Conservation (phyloP, 1,284 basidiomycete species). For the Sporisorium exsertum region DNA sequence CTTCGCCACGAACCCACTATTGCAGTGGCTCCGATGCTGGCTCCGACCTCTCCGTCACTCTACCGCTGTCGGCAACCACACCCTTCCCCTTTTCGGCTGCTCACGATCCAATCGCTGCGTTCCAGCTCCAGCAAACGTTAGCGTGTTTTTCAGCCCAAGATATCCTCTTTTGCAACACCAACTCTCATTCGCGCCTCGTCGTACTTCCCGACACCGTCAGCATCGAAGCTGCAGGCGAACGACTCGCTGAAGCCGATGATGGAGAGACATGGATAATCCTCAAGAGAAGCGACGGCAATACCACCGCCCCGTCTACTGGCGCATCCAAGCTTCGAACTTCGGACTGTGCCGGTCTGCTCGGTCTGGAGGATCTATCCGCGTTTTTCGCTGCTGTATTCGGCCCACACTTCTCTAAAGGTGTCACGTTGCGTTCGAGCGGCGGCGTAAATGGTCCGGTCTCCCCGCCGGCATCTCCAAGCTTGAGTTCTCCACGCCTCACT, state of each 20-base stretch:
- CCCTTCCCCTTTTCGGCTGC: constrained; percentile 10
- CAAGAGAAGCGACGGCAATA: not conserved
- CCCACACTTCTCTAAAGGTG: constrained; percentile 14
- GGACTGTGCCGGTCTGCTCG: constrained; percentile 34
- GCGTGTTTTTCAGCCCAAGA: constrained; percentile 28
- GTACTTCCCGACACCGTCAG: constrained; percentile 18
- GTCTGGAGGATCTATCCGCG: constrained; percentile 39
- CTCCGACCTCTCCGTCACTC: constrained; percentile 32
- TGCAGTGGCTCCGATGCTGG: constrained; percentile 29
- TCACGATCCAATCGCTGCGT: constrained; percentile 26
- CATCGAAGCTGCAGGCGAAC: constrained; percentile 43
- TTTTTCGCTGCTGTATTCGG: constrained; percentile 43
- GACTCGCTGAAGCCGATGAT: constrained; percentile 21
- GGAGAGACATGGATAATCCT: constrained; percentile 41
- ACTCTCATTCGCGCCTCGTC: constrained; percentile 21
- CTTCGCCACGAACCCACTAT: constrained; percentile 23
- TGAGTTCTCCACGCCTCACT: not conserved
- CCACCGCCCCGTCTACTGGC: not conserved
- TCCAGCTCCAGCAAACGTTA: constrained; percentile 21
- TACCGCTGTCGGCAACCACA: constrained; percentile 3
- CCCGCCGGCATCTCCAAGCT: constrained; percentile 35
- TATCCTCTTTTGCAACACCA: constrained; percentile 22
- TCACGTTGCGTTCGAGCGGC: not conserved
- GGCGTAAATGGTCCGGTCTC: constrained; percentile 18
- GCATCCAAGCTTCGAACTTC: constrained; percentile 23